phyloP scores from a whole-genome alignment of 495 filamentous ascomycete genomes.

The Aspergillus mulundensis region DNA sequence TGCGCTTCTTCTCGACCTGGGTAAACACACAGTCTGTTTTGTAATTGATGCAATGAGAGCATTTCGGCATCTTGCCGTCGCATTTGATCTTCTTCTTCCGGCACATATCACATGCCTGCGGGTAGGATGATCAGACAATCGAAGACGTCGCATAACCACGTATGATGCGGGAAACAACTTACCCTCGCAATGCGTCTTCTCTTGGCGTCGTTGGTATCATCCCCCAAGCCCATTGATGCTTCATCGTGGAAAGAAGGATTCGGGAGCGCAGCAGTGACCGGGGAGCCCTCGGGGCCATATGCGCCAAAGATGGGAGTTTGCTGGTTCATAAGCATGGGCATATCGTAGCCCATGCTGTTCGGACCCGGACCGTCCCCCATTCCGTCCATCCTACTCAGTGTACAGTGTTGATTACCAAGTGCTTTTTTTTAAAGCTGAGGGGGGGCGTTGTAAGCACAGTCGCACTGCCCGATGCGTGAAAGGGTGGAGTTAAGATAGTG shows the following conservation, averaged over 20 bases:
- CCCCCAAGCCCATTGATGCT: constrained; percentile 43
- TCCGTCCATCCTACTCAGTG: constrained; percentile 34
- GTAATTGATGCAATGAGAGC: constrained; percentile 96
- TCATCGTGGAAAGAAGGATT: constrained; percentile 61
- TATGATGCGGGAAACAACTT: constrained; percentile 34
- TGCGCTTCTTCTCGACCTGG: constrained; percentile 97
- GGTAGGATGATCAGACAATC: constrained; percentile 1
- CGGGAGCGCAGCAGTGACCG: constrained; percentile 54
- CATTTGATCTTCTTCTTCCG: constrained; percentile 99
- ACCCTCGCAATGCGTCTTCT: constrained; percentile 89
- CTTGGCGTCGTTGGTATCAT: constrained; percentile 74
- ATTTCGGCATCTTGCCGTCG: constrained; percentile 92
- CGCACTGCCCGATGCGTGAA: constrained; percentile 5
- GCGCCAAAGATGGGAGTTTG: constrained; percentile 69
- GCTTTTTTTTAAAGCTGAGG: not conserved
- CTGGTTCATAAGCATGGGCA: constrained; percentile 51
- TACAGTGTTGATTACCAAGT: not conserved
- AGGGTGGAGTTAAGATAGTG: constrained; percentile 18
- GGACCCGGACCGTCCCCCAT: constrained; percentile 35
- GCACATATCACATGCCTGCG: constrained; percentile 96
- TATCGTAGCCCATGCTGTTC: constrained; percentile 41
- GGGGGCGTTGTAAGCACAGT: not conserved
- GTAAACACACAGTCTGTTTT: constrained; percentile 98
- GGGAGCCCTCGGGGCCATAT: constrained; percentile 57
- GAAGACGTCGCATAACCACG: not conserved